Percentiles rank a stretch among this genome's conserved stretches.
Conservation (phyloP, 1,284 basidiomycete genomes). For the Wallemia hederae region DNA sequence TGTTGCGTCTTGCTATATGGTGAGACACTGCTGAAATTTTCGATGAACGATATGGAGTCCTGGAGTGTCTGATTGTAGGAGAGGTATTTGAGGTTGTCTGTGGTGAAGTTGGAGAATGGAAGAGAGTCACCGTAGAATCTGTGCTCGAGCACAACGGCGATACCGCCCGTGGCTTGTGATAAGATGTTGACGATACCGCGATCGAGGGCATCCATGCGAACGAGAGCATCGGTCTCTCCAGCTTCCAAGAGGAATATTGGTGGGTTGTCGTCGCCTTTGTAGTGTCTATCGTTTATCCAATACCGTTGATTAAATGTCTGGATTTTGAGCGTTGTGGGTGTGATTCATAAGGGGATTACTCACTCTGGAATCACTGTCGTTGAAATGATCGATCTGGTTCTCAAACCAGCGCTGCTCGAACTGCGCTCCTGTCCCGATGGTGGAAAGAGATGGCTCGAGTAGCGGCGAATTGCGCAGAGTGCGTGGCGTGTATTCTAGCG, state of each 20-base stretch:
- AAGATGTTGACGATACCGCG: slow-evolving; percentile 57
- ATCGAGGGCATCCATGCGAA: slow-evolving; percentile 12
- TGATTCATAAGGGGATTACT: no score
- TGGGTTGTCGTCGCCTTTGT: slow-evolving; percentile 18
- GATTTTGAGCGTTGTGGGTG: no score
- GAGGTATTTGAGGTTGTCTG: slow-evolving; percentile 51
- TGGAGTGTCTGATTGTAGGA: slow-evolving; percentile 65
- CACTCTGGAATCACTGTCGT: no score
- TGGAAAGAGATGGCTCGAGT: no score
- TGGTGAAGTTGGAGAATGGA: slow-evolving; percentile 46
- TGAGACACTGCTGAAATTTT: slow-evolving; percentile 36
- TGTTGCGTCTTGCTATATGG: not conserved
- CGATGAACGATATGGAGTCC: slow-evolving; percentile 80
- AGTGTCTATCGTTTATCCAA: slow-evolving; percentile 66
- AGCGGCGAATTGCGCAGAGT: no score
- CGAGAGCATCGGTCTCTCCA: slow-evolving; percentile 14
- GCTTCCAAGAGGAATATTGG: slow-evolving; percentile 14
- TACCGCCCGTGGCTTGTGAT: slow-evolving; percentile 46
- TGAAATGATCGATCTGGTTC: no score
- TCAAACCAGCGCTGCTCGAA: no score
- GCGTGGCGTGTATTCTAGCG: no score
- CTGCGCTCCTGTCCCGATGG: no score
- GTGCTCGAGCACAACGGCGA: slow-evolving; percentile 69
- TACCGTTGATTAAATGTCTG: slow-evolving; percentile 28
- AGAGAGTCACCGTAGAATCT: slow-evolving; percentile 33